These are phyloP conservation scores for Xylaria nigripes DNA, from an alignment of 495 filamentous ascomycete species.

Conservation along the genomic window DNA sequence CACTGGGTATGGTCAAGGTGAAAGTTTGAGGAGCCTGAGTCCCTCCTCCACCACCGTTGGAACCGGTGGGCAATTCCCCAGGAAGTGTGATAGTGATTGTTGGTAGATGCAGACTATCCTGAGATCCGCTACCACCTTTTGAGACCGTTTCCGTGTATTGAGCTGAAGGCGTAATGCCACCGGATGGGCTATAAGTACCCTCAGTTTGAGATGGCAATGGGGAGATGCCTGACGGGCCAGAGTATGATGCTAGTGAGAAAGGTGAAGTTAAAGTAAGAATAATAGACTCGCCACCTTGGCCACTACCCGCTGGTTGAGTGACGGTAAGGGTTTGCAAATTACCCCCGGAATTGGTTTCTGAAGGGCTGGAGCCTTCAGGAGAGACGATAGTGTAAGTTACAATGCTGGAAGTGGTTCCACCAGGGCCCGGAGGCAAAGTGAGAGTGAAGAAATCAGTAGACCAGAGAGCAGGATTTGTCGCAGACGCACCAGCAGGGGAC, in stretches of 20 bases:
- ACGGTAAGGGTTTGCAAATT: conserved; percentile 5
- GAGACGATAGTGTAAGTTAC: conserved; percentile 25
- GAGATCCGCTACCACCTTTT: too few species aligned
- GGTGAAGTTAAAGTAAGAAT: neutral
- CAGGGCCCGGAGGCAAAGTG: conserved; percentile 20
- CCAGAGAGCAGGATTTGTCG: conserved; percentile 14
- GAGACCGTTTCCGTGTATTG: too few species aligned
- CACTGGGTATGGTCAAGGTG: neutral
- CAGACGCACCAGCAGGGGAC: conserved; percentile 17
- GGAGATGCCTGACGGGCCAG: too few species aligned
- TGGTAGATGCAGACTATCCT: conserved; percentile 12
- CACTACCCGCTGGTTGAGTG: conserved; percentile 1
- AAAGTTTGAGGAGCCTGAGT: neutral
- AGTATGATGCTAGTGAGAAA: conserved; percentile 1
- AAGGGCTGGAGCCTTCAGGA: conserved; percentile 1
- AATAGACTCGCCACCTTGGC: neutral
- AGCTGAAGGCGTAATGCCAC: too few species aligned
- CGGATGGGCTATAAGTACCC: neutral
- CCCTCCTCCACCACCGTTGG: conserved; percentile 7
- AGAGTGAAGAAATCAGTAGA: conserved; percentile 24
- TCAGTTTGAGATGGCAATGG: conserved; percentile 1
- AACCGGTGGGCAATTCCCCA: conserved; percentile 12
- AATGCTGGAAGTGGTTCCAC: conserved; percentile 8
- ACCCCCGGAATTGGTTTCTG: neutral
- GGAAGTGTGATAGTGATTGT: conserved; percentile 23